phyloP scores from a whole-genome alignment of 768 basidiomycete genomes.

The Tricholoma matsutake region DNA sequence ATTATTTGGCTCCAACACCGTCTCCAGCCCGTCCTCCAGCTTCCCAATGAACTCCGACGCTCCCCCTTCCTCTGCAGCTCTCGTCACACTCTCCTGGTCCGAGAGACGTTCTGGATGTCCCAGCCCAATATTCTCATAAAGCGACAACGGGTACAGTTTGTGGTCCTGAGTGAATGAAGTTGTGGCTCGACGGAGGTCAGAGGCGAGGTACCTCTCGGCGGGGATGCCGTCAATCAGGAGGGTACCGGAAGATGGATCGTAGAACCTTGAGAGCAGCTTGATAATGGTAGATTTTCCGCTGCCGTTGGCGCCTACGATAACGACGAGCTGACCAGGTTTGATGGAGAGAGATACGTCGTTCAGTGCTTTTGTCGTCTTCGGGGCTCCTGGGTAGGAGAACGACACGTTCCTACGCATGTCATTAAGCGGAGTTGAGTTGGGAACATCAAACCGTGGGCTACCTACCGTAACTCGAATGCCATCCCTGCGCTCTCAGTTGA shows the following conservation, averaged over 20 bases:
- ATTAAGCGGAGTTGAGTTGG: no score
- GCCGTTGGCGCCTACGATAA: slow-evolving; percentile 59
- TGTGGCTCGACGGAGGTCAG: slow-evolving; percentile 41
- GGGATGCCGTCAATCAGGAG: slow-evolving; percentile 42
- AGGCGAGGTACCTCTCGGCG: slow-evolving; percentile 33
- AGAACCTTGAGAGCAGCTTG: slow-evolving; percentile 47
- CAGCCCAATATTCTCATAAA: slow-evolving; percentile 41
- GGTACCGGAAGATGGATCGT: slow-evolving; percentile 41
- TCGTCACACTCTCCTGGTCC: slow-evolving; percentile 18
- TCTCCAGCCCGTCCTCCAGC: slow-evolving; percentile 16
- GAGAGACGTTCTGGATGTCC: slow-evolving; percentile 17
- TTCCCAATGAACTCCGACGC: slow-evolving; percentile 18
- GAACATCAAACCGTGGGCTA: no score
- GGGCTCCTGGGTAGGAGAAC: slow-evolving; percentile 50
- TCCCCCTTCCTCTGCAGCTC: slow-evolving; percentile 31
- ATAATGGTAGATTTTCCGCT: slow-evolving; percentile 53
- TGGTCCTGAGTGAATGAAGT: slow-evolving; percentile 50
- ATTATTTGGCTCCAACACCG: slow-evolving; percentile 15
- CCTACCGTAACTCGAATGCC: slow-evolving; percentile 27
- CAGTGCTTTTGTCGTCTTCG: slow-evolving; percentile 32
- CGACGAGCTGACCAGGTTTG: slow-evolving; percentile 44
- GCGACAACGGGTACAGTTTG: slow-evolving; percentile 43
- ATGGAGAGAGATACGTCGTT: slow-evolving; percentile 41
- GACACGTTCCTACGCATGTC: slow-evolving; percentile 50
- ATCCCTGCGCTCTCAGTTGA: slow-evolving; percentile 21